Evolutionary conservation across 139 green algal genomes (phyloP).

Genomic region (Nannochloris sp.): DNA sequence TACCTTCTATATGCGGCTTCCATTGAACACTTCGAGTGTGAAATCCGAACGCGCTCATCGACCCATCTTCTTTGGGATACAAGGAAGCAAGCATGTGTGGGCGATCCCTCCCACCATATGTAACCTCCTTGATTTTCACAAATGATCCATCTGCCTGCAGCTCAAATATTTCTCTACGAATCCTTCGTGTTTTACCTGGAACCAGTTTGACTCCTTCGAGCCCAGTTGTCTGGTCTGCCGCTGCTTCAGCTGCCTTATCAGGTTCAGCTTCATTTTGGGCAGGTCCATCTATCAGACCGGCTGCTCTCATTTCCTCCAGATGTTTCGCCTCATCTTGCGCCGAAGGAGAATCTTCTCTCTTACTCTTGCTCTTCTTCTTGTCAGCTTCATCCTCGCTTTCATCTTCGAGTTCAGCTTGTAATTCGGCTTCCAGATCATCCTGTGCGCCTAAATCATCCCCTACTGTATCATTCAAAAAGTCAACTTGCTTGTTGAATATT

Average conservation of each 20-base stretch:
- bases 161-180: slow-evolving; percentile 19
- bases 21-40: slow-evolving; percentile 10
- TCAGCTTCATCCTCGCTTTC: slow-evolving; percentile 8
- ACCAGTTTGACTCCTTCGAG: not conserved
- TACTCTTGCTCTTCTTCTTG: slow-evolving; percentile 6
- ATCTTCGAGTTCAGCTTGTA: slow-evolving; percentile 18
- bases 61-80: slow-evolving; percentile 22
- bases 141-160: not conserved
- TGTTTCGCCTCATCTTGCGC: slow-evolving; percentile 20
- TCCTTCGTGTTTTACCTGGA: slow-evolving; percentile 4
- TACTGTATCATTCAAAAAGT: slow-evolving; percentile 35
- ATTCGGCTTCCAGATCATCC: slow-evolving; percentile 25
- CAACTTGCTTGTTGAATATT: slow-evolving; percentile 47
- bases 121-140: slow-evolving; percentile 22
- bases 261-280: not conserved
- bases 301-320: slow-evolving; percentile 25
- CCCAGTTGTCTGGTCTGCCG: not conserved
- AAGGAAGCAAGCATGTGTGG: slow-evolving; percentile 24
- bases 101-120: slow-evolving; percentile 22
- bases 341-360: slow-evolving; percentile 10
- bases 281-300: slow-evolving; percentile 1
- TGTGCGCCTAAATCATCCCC: slow-evolving; percentile 20
- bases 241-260: not conserved
- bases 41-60: slow-evolving; percentile 17
- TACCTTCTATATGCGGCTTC: slow-evolving; percentile 4